Evolutionary conservation across 768 basidiomycete species (phyloP), one percentile per base, ranked within the genome.

Genomic region (Inosperma sp.): DNA sequence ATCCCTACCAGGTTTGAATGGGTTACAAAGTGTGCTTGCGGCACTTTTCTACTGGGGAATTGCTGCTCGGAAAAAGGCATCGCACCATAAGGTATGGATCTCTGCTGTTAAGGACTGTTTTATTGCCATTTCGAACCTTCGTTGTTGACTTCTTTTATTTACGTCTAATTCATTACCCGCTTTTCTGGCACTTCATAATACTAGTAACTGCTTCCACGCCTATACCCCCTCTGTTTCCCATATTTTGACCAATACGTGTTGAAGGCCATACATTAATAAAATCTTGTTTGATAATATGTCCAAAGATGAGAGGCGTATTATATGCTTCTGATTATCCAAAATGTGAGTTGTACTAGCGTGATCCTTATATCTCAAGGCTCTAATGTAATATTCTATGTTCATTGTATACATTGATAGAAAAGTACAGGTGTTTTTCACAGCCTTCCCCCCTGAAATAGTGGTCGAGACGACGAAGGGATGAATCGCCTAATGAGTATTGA

Each of bases 31-130:
- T 17, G 14, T 53, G 3, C 7, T 53, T 13, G 52, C 40, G 5
- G 27, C 47, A 6, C 47, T 53, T 25, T 53, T 49, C 26, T 53
- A 40, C 19, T 53, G 52, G 52, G 52, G 52, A 3, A 7, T 42
- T 10, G 17, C 23, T 14, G 23, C n/a, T 12, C 7, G 47, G 9
- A n/a, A 21, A 7, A 31, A 7, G n/a, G 19, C 23, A 29, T 5
- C 12, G 5, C 14, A 48, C 21, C 19, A 16, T 13, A 25, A n/a
- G 19, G 34, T 10, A 7, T 48, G 47, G 47, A 22, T 14, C 16
- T 16, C 27, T 22, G 47, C 47, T 3, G 16, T 48, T 26, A 17
- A n/a, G 6, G 47, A 48, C 6, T 48, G 47, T 10, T 36, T 33
- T 9, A 14, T 13, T 16, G 27, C 44, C 17, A 16, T 46, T 19